A percentile compares a stretch with the other conserved stretches of the same genome.
phyloP scores from a whole-genome alignment of 164 flowering plant species.

The Malania oleifera region DNA sequence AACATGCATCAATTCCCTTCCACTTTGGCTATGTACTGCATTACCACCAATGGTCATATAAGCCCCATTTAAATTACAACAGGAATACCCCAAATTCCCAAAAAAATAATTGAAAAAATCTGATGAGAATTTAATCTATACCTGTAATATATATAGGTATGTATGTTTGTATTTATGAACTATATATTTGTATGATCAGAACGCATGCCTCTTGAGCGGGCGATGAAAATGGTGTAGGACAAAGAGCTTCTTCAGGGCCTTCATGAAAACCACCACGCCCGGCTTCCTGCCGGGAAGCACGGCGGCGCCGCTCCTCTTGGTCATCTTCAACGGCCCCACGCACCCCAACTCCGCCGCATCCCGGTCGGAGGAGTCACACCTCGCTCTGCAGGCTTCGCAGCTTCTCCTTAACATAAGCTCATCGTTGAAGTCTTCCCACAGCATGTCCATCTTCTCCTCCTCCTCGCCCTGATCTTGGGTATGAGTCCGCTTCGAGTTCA shows the following conservation, averaged over 20 bases:
- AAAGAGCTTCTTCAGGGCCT: conserved; percentile 54
- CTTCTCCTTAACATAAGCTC: conserved; percentile 23
- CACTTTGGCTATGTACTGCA: too few species aligned
- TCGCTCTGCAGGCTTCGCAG: not conserved
- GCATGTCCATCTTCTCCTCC: conserved; percentile 62
- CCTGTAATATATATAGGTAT: too few species aligned
- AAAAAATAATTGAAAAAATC: too few species aligned
- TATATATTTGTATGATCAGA: not conserved
- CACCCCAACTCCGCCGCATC: conserved; percentile 19
- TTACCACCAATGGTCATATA: too few species aligned
- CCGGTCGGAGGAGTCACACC: not conserved
- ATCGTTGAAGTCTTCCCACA: conserved; percentile 69
- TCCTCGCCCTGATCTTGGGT: conserved; percentile 11
- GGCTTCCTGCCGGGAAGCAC: conserved; percentile 24
- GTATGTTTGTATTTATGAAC: too few species aligned
- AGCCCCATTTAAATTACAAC: too few species aligned
- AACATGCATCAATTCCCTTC: too few species aligned
- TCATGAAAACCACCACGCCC: conserved; percentile 33
- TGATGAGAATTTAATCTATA: too few species aligned
- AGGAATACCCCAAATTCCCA: too few species aligned
- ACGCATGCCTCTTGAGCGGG: not conserved
- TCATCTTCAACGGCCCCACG: conserved; percentile 23
- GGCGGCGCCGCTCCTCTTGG: conserved; percentile 18
- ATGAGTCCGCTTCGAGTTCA: not conserved
- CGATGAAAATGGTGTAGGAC: conserved; percentile 29